Evolutionary conservation across 176 grass and related monocot genomes (phyloP), one percentile per base, ranked within the genome.

Genomic region (Tillandsia leiboldiana): DNA sequence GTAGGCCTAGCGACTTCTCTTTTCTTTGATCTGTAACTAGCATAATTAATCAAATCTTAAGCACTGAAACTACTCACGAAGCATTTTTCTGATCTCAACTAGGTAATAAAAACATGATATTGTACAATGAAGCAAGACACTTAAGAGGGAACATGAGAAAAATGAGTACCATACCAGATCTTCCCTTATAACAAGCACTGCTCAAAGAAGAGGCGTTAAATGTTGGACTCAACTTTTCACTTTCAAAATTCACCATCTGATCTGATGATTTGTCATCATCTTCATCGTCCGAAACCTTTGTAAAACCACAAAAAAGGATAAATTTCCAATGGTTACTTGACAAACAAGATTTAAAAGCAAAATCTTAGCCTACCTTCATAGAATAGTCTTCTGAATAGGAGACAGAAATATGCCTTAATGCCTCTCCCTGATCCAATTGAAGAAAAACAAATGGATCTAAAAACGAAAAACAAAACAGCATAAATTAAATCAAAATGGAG

Each of bases 1-100:
- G 89, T 13, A 85, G 33, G 20, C 94, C 89, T 1, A 99, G 87
- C 0, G 89, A 99, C 66, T 99, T 99, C 78, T 92, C 94, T 79
- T 83, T 92, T 64, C 90, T 87, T 48, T 87, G 82, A 65, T 87
- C 83, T 75, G 64, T 10, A 63, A 52, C 76, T 79, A 42, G n/a
- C 51, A 71, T 28, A 71, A 56, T 42, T n/a, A 42, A 42, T 42
- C 33, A 42, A 3, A 7, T 42, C 33, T 42, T 42, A 42, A 6
- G 33, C 33, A 42, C 33, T 42, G 3, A 33, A 42, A 3, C 33
- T 6, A 5, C 5, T 42, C 33, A 33, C 29, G 29, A 33, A 5
- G 0, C 29, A 33, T 33, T 33, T 33, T 33, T 33, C 29, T 33
- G 29, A 33, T 2, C 29, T 33, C 29, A 57, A 78, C 65, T 58